Percentiles rank a stretch among this genome's conserved stretches.
These are phyloP conservation scores for Jasminum sambac DNA, from an alignment of 257 asterid genomes.

Conservation along the genomic window DNA sequence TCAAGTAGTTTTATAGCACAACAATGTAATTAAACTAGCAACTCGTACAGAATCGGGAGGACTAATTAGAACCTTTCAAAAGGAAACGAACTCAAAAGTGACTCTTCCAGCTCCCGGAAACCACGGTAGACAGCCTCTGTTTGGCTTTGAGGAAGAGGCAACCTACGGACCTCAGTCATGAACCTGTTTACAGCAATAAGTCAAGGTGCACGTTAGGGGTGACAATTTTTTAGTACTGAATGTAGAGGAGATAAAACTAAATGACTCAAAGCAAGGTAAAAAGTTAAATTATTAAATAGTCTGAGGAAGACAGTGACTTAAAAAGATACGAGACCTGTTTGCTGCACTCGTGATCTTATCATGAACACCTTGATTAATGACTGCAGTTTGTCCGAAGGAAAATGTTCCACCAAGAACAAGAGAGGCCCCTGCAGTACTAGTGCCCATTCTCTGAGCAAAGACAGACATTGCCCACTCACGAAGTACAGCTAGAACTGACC, in stretches of 20 bases:
- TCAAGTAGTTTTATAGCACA: neutral
- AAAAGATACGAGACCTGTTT: constrained; percentile 52
- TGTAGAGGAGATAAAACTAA: neutral
- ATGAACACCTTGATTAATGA: constrained; percentile 70
- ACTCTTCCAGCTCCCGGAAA: constrained; percentile 86
- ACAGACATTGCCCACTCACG: constrained; percentile 87
- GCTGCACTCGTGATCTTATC: constrained; percentile 87
- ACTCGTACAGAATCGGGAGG: constrained; percentile 28
- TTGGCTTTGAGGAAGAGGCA: constrained; percentile 76
- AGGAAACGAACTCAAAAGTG: constrained; percentile 60
- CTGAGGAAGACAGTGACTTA: constrained; percentile 2
- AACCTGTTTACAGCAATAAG: constrained; percentile 44
- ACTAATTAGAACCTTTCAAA: constrained; percentile 49
- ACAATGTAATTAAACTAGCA: constrained; percentile 1
- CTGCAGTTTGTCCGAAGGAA: constrained; percentile 56
- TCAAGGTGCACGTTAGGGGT: neutral
- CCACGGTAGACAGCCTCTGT: constrained; percentile 81
- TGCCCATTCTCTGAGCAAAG: constrained; percentile 73
- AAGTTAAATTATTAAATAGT: neutral
- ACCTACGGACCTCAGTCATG: constrained; percentile 85
- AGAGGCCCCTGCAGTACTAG: constrained; percentile 81
- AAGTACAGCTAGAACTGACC: constrained; percentile 76
- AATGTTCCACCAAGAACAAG: constrained; percentile 73
- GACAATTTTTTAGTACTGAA: neutral
- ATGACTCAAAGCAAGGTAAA: neutral